Base-by-base conservation (phyloP, 2,329 filamentous ascomycete species). In the Drechmeria coniospora region DNA sequence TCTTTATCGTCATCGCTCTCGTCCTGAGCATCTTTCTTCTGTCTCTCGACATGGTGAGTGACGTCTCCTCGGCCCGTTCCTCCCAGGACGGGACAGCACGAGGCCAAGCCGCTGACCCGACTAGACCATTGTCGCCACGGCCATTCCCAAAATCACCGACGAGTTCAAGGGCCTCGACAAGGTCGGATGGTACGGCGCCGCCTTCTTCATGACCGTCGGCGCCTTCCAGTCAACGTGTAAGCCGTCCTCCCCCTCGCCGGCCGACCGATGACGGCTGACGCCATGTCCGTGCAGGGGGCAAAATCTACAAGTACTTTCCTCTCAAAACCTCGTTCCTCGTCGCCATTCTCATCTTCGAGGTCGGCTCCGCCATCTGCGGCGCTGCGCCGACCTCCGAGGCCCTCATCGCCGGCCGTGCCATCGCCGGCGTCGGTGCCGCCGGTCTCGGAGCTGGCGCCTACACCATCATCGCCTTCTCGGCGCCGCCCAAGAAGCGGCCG, bases 181-280 rank as follows among this genome's bases (percentile, higher is more conserved):
- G 34, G 58, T 68, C 9, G 61, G 63, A 14, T 75, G 70, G 70
- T 74, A 74, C 37, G 67, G 65, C 2, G 57, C 63, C 11, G 63
- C 63, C 23, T 69, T 62, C 37, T 65, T 67, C 44, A 50, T 66
- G 37, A 61, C 59, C 2, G 42, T 60, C 17, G 61, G 54, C 8
- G 50, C 49, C 32, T 53, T 59, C 38, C 58, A 62, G 40, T 55
- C 57, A 23, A 50, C 52, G 11, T 62, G 54, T 53, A 45, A 33
- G 49, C 40, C 15, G 8, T 13, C 4, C 6, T 10, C 22, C 40
- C 28, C 20, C 18, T 38, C 4, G 35, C 38, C 15, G 29, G 30
- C 4, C 18, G 37, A 10, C 35, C 38, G 28, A 39, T 47, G 20
- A 39, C 10, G 10, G 20, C 20, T 21, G 10, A 21, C 20, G 10